Evolutionary conservation across 139 green algal species (phyloP).

Genomic region (Coelastrella sp.): DNA sequence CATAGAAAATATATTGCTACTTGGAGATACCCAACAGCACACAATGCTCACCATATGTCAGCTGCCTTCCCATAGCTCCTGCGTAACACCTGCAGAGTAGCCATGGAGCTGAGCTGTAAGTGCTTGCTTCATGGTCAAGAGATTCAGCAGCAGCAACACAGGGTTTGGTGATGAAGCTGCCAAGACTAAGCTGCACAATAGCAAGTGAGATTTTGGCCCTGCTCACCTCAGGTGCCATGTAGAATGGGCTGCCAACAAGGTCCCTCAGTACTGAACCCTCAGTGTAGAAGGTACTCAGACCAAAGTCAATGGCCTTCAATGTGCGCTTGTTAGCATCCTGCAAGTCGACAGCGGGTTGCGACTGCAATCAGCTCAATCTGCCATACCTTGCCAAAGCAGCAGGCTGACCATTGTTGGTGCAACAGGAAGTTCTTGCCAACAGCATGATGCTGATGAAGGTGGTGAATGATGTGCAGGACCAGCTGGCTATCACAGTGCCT

Average conservation of each 20-base stretch:
- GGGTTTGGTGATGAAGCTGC: neutral
- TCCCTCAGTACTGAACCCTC: conserved; percentile 75
- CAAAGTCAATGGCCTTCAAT: conserved; percentile 87
- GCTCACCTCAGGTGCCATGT: conserved; percentile 80
- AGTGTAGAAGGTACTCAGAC: conserved; percentile 78
- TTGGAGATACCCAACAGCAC: neutral
- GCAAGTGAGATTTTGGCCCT: neutral
- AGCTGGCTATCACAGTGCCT: too few species aligned
- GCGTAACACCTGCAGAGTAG: conserved; percentile 16
- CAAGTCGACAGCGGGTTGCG: neutral
- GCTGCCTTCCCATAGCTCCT: conserved; percentile 83
- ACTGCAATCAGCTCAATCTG: too few species aligned
- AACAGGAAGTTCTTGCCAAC: too few species aligned
- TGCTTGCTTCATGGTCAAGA: neutral
- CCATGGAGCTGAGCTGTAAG: neutral
- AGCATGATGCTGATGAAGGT: neutral
- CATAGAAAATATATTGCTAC: neutral
- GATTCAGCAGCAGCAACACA: neutral
- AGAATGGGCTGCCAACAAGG: conserved; percentile 95
- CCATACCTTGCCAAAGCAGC: too few species aligned
- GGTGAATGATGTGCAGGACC: too few species aligned
- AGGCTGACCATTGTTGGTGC: too few species aligned
- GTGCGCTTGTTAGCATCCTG: conserved; percentile 22
- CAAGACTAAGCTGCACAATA: neutral
- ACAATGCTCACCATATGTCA: conserved; percentile 83